phyloP scores from a whole-genome alignment of 1,139 yeast species.

The Zygosaccharomyces sapae region DNA sequence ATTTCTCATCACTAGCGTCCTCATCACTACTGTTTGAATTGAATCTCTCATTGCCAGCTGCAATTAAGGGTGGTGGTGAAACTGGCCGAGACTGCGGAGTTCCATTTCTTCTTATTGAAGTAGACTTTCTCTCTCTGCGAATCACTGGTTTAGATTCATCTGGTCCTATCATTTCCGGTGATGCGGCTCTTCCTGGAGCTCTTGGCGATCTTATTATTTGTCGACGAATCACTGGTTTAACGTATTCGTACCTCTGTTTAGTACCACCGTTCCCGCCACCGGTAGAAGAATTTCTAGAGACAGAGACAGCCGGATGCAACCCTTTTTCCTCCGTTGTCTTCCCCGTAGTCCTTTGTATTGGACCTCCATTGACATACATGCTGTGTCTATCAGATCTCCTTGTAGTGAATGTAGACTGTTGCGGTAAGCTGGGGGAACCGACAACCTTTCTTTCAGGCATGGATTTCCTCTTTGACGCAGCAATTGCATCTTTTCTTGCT shows the following conservation, averaged over 20 bases:
- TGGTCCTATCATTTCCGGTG: slow-evolving; percentile 3
- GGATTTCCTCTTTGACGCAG: slow-evolving; percentile 4
- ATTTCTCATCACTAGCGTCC: slow-evolving; percentile 1
- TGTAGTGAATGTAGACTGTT: neutral
- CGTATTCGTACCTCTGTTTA: slow-evolving; percentile 21
- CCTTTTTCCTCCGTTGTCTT: slow-evolving; percentile 5
- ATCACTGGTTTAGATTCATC: neutral
- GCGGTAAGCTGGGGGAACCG: slow-evolving; percentile 9
- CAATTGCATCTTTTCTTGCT: neutral
- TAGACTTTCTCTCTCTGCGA: neutral
- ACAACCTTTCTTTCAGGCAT: slow-evolving; percentile 7
- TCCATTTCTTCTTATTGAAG: slow-evolving; percentile 1
- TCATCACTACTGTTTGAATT: slow-evolving; percentile 1
- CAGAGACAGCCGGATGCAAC: slow-evolving; percentile 4
- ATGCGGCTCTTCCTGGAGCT: neutral
- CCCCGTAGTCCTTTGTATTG: slow-evolving; percentile 7
- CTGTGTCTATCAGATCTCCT: slow-evolving; percentile 8
- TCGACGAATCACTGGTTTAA: slow-evolving; percentile 25
- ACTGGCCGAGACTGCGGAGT: slow-evolving; percentile 1
- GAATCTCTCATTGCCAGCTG: neutral
- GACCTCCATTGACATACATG: slow-evolving; percentile 10
- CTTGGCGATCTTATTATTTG: slow-evolving; percentile 22
- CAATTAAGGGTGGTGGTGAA: neutral
- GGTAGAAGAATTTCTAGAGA: slow-evolving; percentile 8
- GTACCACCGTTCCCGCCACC: slow-evolving; percentile 6